These are phyloP conservation scores for Solioccasus polychromus DNA, from an alignment of 768 basidiomycete genomes.

Conservation along the genomic window DNA sequence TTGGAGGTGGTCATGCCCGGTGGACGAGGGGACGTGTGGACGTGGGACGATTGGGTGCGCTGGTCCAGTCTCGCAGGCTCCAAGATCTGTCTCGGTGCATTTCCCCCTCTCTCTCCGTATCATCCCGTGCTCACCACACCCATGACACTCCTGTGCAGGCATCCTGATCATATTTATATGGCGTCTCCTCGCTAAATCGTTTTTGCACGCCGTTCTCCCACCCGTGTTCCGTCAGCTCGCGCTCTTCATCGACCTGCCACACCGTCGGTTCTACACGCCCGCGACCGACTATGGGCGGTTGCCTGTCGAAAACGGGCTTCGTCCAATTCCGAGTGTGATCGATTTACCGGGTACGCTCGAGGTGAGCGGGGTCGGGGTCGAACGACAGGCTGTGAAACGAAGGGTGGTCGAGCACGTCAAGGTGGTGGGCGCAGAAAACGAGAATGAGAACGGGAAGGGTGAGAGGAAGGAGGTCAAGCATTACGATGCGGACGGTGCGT, in stretches of 20 bases:
- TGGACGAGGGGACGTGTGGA: conserved; percentile 41
- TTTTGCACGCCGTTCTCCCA: conserved; percentile 72
- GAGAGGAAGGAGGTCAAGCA: conserved; percentile 47
- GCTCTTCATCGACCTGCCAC: conserved; percentile 67
- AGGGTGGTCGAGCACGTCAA: too few species aligned
- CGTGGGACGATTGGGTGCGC: conserved; percentile 29
- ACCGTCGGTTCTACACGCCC: conserved; percentile 84
- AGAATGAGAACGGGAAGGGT: conserved; percentile 2
- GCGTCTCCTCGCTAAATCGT: conserved; percentile 82
- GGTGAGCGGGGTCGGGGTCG: conserved; percentile 37
- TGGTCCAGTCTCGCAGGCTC: conserved; percentile 39
- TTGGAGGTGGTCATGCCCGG: conserved; percentile 52
- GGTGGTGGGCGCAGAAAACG: conserved; percentile 22
- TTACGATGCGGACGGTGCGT: conserved; percentile 83
- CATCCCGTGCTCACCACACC: too few species aligned
- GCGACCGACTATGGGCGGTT: conserved; percentile 83
- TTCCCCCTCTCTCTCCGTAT: too few species aligned
- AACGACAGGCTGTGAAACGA: too few species aligned
- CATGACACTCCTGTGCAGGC: conserved; percentile 38
- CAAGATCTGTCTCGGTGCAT: conserved; percentile 43
- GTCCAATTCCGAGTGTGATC: conserved; percentile 82
- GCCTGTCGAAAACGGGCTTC: conserved; percentile 56
- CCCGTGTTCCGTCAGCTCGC: conserved; percentile 79
- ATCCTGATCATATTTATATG: conserved; percentile 79
- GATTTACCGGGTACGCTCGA: conserved; percentile 57